These are phyloP conservation scores for Yamadazyma atlantica DNA, from an alignment of 1,139 yeast genomes.

Conservation along the genomic window DNA sequence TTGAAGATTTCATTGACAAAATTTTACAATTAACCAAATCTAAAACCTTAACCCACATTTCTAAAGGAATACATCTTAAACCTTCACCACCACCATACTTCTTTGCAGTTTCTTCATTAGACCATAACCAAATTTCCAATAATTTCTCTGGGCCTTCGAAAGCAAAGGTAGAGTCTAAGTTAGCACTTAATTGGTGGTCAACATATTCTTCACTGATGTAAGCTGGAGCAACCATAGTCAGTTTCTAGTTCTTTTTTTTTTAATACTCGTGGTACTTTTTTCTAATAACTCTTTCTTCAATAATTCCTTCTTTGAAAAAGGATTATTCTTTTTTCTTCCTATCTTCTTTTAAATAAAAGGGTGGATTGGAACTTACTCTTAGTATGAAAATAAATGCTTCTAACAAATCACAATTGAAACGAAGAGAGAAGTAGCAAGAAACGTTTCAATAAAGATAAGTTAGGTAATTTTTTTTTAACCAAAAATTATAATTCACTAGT, in stretches of 20 bases:
- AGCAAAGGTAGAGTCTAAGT: constrained; percentile 83
- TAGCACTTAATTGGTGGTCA: constrained; percentile 76
- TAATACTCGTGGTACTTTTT: too few species aligned
- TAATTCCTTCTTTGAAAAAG: not conserved
- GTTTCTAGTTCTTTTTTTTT: constrained; percentile 14
- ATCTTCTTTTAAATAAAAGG: constrained; percentile 25
- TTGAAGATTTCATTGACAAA: constrained; percentile 71
- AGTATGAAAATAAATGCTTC: constrained; percentile 15
- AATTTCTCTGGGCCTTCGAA: constrained; percentile 98
- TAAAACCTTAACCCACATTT: constrained; percentile 69
- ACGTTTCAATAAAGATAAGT: constrained; percentile 36
- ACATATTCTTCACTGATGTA: constrained; percentile 52
- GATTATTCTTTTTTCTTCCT: constrained; percentile 8
- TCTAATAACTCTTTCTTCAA: too few species aligned
- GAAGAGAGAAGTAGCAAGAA: constrained; percentile 54
- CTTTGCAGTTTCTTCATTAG: constrained; percentile 39
- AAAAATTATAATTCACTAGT: constrained; percentile 28
- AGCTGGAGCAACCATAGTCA: constrained; percentile 45
- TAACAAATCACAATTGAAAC: constrained; percentile 27
- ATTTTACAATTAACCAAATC: constrained; percentile 88
- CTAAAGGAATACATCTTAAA: constrained; percentile 64
- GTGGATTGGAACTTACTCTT: constrained; percentile 50
- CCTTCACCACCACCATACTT: constrained; percentile 36
- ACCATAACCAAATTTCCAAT: constrained; percentile 84
- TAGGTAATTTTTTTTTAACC: constrained; percentile 17